Evolutionary conservation across 495 filamentous ascomycete species (phyloP).

Genomic region (Trichodelitschia bisporula): DNA sequence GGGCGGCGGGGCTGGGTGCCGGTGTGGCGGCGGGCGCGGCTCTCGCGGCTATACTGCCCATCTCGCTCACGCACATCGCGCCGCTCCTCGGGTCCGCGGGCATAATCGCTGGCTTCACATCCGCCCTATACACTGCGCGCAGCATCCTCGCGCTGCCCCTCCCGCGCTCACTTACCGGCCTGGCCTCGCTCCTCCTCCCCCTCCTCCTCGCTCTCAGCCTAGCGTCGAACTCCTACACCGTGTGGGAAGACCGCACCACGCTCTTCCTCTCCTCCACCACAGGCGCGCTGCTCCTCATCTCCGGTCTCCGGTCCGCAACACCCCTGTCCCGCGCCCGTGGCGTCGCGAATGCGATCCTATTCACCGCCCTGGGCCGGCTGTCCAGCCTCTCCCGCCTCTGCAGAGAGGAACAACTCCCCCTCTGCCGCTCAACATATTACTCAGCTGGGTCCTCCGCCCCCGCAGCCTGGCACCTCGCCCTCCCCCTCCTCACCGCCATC

Average conservation of each 20-base stretch:
- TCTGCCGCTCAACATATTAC: constrained; percentile 88
- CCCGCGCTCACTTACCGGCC: constrained; percentile 69
- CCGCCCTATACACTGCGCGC: constrained; percentile 25
- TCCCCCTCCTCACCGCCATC: constrained; percentile 51
- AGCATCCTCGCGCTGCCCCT: constrained; percentile 28
- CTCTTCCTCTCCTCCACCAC: constrained; percentile 79
- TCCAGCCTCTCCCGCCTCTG: constrained; percentile 83
- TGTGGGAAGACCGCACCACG: constrained; percentile 96
- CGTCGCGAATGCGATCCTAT: constrained; percentile 60
- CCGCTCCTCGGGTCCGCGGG: constrained; percentile 30
- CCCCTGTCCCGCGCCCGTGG: constrained; percentile 42
- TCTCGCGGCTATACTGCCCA: constrained; percentile 5
- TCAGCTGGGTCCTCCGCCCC: constrained; percentile 77
- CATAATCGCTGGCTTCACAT: constrained; percentile 34
- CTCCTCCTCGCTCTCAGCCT: constrained; percentile 68
- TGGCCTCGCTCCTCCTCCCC: constrained; percentile 60
- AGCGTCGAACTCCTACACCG: constrained; percentile 92
- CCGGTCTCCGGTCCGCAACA: constrained; percentile 43
- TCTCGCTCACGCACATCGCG: constrained; percentile 14
- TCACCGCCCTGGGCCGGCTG: constrained; percentile 55
- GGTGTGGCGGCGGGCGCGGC: constrained; percentile 12
- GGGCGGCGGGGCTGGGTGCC: constrained; percentile 11
- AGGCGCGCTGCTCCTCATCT: constrained; percentile 42
- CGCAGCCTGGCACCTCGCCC: constrained; percentile 57
- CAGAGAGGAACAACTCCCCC: constrained; percentile 95